A percentile compares a stretch with the other conserved stretches of the same genome.
These are phyloP conservation scores for Xylariales sp. DNA, from an alignment of 2,329 filamentous ascomycete species.

Conservation along the genomic window DNA sequence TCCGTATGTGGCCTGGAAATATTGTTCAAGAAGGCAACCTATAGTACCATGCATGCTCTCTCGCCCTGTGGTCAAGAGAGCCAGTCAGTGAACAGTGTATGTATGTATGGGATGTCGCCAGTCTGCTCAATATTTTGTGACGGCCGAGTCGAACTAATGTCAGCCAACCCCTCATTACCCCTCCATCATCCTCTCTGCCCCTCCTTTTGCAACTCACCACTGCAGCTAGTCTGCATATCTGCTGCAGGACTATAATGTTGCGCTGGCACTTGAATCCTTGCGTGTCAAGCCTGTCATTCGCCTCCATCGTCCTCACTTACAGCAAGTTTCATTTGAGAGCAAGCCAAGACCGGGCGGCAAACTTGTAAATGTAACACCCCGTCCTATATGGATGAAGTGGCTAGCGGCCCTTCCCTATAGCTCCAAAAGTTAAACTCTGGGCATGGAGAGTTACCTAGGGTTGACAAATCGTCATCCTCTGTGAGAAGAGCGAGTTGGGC, in stretches of 20 bases:
- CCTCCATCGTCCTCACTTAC: constrained; percentile 33
- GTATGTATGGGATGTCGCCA: constrained; percentile 16
- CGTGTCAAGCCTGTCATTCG: constrained; percentile 39
- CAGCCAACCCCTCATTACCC: constrained; percentile 47
- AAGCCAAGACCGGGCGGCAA: constrained; percentile 20
- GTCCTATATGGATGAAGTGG: constrained; percentile 36
- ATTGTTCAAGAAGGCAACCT: too few relatives aligned
- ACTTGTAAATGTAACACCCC: constrained; percentile 24
- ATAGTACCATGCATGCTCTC: background rate
- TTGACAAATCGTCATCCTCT: constrained; percentile 20
- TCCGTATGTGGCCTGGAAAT: background rate
- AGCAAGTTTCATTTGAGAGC: constrained; percentile 16
- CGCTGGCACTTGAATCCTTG: constrained; percentile 48
- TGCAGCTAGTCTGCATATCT: constrained; percentile 45
- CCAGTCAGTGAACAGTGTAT: background rate
- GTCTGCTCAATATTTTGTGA: constrained; percentile 19
- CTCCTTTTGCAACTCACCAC: constrained; percentile 44
- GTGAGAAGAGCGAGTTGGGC: background rate
- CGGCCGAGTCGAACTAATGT: constrained; percentile 26
- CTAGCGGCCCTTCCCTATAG: constrained; percentile 11
- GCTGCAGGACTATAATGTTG: constrained; percentile 47
- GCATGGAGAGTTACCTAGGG: background rate
- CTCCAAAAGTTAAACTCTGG: constrained; percentile 25
- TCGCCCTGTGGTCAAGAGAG: background rate
- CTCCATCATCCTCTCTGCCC: constrained; percentile 47